These are phyloP conservation scores for Heliamphora exappendiculata DNA, from an alignment of 148 eudicot genomes.

Conservation along the genomic window DNA sequence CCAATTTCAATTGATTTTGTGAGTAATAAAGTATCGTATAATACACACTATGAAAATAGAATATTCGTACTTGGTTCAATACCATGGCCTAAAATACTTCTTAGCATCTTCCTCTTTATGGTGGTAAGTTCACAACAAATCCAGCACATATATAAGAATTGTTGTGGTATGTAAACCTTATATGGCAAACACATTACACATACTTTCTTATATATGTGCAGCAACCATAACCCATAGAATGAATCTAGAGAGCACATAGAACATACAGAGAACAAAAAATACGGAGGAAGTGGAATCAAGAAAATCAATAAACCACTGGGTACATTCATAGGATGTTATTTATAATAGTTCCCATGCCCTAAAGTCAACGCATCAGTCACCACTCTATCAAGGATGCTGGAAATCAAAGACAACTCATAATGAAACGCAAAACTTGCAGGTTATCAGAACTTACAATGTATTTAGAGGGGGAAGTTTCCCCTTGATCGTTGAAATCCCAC, in stretches of 20 bases:
- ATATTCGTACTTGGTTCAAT: too few relatives aligned
- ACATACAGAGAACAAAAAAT: not conserved
- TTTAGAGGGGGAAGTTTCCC: conserved; percentile 56
- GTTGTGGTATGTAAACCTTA: too few relatives aligned
- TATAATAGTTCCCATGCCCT: not conserved
- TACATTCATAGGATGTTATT: not conserved
- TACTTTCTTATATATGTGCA: too few relatives aligned
- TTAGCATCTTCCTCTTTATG: too few relatives aligned
- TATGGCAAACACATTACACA: too few relatives aligned
- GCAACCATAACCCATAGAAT: not conserved
- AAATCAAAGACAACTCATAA: not conserved
- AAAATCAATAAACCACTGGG: not conserved
- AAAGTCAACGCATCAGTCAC: conserved; percentile 1
- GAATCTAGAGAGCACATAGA: conserved; percentile 2
- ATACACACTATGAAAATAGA: too few relatives aligned
- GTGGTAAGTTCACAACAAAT: too few relatives aligned
- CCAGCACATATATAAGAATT: too few relatives aligned
- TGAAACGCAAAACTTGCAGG: conserved; percentile 1
- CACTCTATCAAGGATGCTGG: not conserved
- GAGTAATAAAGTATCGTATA: too few relatives aligned
- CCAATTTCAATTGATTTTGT: too few relatives aligned
- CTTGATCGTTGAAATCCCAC: conserved; percentile 67
- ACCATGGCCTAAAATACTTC: too few relatives aligned
- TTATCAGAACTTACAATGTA: conserved; percentile 59
- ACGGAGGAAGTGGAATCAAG: not conserved